Conservation (phyloP, 352 stramenopile species). For the Phytophthora macrochlamydospora region DNA sequence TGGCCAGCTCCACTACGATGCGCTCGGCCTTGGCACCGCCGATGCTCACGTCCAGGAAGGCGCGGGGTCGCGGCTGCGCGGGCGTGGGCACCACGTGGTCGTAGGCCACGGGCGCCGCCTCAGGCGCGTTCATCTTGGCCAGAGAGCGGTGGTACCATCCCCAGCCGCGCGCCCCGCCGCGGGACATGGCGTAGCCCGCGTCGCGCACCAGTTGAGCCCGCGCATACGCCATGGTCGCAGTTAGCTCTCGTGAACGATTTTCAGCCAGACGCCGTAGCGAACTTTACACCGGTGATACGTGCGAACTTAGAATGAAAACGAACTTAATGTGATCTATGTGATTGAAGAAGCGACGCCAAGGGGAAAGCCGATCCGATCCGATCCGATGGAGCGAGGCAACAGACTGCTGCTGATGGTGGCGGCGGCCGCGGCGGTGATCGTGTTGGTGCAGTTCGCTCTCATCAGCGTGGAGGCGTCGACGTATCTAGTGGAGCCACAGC, state of each 20-base stretch:
- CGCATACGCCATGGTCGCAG: slow-evolving; percentile 52
- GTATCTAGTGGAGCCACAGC: slow-evolving; percentile 33
- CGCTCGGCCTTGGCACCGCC: slow-evolving; percentile 75
- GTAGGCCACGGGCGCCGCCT: slow-evolving; percentile 59
- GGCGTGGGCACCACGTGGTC: slow-evolving; percentile 69
- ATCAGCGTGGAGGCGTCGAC: slow-evolving; percentile 44
- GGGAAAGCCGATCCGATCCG: slow-evolving; percentile 4
- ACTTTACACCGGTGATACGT: slow-evolving; percentile 14
- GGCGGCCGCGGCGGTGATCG: slow-evolving; percentile 40
- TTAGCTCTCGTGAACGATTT: slow-evolving; percentile 20
- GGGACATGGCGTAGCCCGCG: slow-evolving; percentile 55
- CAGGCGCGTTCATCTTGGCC: slow-evolving; percentile 82
- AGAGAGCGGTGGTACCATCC: slow-evolving; percentile 87
- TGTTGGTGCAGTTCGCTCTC: slow-evolving; percentile 56
- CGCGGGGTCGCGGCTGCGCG: slow-evolving; percentile 58
- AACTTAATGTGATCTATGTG: slow-evolving; percentile 7
- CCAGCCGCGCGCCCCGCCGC: slow-evolving; percentile 71
- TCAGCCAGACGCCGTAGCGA: slow-evolving; percentile 32
- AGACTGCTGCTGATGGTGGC: slow-evolving; percentile 43
- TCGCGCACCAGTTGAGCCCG: slow-evolving; percentile 66
- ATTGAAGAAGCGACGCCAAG: slow-evolving; percentile 35
- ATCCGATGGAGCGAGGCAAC: slow-evolving; percentile 34
- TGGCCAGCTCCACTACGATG: slow-evolving; percentile 82
- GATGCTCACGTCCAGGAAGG: slow-evolving; percentile 86
- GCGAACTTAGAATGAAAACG: slow-evolving; percentile 2